Evolutionary conservation across 2,329 filamentous ascomycete genomes (phyloP).

Genomic region (Esteya vermicola): DNA sequence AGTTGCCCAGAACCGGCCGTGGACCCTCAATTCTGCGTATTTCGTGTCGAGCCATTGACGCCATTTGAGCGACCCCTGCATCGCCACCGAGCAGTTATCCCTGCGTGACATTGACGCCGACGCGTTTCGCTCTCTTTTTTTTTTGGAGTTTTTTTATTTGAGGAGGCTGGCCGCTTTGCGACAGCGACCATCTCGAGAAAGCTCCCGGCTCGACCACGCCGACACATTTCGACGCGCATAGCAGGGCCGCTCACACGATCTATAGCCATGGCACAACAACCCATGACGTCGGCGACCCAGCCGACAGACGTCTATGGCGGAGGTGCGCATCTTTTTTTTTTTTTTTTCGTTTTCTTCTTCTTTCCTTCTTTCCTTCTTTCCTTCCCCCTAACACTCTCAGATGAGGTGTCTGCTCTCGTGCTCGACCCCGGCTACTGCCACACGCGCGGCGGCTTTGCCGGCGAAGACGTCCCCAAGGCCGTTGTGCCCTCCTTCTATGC

Average conservation of each 20-base stretch:
- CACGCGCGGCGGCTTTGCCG: constrained; percentile 88
- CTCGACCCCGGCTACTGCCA: constrained; percentile 88
- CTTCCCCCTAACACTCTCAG: no score
- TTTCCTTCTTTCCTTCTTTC: no score
- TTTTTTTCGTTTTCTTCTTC: no score
- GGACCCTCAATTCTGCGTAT: no score
- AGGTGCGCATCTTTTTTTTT: constrained; percentile 27
- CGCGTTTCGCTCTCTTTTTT: not conserved
- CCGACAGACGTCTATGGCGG: constrained; percentile 51
- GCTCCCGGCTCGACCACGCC: not conserved
- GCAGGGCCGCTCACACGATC: no score
- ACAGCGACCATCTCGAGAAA: not conserved
- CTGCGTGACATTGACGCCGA: no score
- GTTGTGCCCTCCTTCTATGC: constrained; percentile 87
- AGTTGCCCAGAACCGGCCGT: no score
- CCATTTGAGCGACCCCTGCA: no score
- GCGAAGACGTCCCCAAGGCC: constrained; percentile 93
- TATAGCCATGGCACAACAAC: constrained; percentile 37
- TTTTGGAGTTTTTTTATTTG: not conserved
- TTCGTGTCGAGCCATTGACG: no score
- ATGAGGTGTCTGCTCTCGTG: constrained; percentile 94
- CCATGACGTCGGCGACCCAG: constrained; percentile 38
- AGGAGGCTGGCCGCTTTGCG: not conserved
- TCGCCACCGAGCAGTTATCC: no score
- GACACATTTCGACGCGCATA: not conserved